Evolutionary conservation across 2,329 filamentous ascomycete species (phyloP).

Genomic region (Calonectria ilicicola): DNA sequence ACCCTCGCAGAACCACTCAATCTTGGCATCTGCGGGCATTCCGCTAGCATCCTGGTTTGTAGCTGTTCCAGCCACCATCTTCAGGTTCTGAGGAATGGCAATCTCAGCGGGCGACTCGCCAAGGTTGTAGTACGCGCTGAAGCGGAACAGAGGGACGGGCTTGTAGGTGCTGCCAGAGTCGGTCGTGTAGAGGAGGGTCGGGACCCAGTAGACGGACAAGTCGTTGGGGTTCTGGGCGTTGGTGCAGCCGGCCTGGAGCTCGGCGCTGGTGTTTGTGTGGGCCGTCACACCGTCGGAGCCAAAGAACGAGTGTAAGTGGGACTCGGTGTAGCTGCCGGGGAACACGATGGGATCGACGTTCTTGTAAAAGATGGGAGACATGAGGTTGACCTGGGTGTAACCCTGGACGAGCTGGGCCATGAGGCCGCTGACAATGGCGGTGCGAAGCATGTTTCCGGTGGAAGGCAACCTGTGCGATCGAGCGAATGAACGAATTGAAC

Average conservation of each 20-base stretch:
- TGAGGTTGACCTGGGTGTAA: slow-evolving; percentile 34
- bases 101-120: slow-evolving; percentile 54
- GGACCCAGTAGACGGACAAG: slow-evolving; percentile 59
- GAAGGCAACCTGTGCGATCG: slow-evolving; percentile 33
- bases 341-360: slow-evolving; percentile 50
- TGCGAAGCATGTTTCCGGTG: slow-evolving; percentile 25
- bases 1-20: slow-evolving; percentile 48
- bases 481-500: slow-evolving; percentile 16
- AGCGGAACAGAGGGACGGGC: slow-evolving; percentile 49
- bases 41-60: slow-evolving; percentile 22
- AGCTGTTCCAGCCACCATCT: slow-evolving; percentile 55
- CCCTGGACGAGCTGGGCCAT: slow-evolving; percentile 32
- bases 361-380: slow-evolving; percentile 46
- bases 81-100: slow-evolving; percentile 57
- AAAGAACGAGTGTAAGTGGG: slow-evolving; percentile 52
- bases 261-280: slow-evolving; percentile 43
- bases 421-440: slow-evolving; percentile 20
- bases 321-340: slow-evolving; percentile 45
- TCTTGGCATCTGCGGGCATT: slow-evolving; percentile 42
- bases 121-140: slow-evolving; percentile 60
- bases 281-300: slow-evolving; percentile 48
- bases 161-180: slow-evolving; percentile 47
- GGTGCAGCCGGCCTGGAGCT: slow-evolving; percentile 57
- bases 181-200: slow-evolving; percentile 53
- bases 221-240: slow-evolving; percentile 60